Evolutionary conservation across 129 eudicot genomes (phyloP).

Genomic region (Flaveria linearis): DNA sequence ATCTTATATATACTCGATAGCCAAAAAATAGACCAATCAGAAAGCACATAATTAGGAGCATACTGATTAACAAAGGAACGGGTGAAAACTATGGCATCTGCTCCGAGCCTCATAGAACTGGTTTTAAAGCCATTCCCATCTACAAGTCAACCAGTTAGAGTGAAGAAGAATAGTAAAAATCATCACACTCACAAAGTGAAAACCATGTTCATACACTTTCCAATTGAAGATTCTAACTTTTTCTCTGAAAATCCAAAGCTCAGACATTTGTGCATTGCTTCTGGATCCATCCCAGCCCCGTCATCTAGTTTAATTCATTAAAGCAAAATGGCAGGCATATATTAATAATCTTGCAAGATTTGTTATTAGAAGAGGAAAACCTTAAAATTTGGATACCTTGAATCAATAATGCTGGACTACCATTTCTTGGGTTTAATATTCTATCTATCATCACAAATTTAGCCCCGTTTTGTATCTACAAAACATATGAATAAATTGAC

Average conservation of each 20-base stretch:
- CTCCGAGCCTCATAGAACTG: constrained; percentile 94
- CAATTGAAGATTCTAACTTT: constrained; percentile 66
- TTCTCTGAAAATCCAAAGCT: constrained; percentile 94
- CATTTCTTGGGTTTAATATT: constrained; percentile 60
- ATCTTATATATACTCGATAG: neutral
- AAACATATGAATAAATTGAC: constrained; percentile 7
- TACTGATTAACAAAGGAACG: constrained; percentile 53
- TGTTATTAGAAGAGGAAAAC: constrained; percentile 9
- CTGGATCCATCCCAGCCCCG: constrained; percentile 95
- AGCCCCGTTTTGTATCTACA: constrained; percentile 83
- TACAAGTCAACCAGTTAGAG: constrained; percentile 40
- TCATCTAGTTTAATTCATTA: constrained; percentile 54
- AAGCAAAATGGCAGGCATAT: neutral
- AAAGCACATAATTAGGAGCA: neutral
- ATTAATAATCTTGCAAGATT: neutral
- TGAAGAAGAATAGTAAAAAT: neutral
- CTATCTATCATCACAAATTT: constrained; percentile 68
- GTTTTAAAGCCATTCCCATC: constrained; percentile 99
- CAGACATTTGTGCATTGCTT: constrained; percentile 74
- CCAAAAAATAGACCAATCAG: neutral
- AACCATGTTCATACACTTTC: constrained; percentile 60
- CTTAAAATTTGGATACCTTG: constrained; percentile 56
- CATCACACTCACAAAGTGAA: constrained; percentile 6
- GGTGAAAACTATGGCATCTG: constrained; percentile 89
- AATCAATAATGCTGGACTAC: constrained; percentile 68